A percentile compares a stretch with the other conserved stretches of the same genome.
phyloP scores from a whole-genome alignment of 176 grass and related monocot genomes.

The Ampelocalamus luodianensis region DNA sequence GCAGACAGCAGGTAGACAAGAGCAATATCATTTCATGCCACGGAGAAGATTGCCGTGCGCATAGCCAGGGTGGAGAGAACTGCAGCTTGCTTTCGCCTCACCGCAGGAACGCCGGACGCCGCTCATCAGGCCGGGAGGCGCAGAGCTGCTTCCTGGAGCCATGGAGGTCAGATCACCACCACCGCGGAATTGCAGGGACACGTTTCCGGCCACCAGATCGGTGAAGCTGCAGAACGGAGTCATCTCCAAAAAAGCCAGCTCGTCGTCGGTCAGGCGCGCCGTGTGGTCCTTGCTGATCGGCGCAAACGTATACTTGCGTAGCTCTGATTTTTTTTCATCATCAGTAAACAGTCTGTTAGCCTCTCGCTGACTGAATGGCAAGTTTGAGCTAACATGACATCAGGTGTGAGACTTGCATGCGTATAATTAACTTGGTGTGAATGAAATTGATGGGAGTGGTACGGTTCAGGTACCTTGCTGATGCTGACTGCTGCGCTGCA shows the following conservation, averaged over 20 bases:
- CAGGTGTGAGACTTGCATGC: too few species aligned
- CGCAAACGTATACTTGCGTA: neutral
- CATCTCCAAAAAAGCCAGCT: slow-evolving; percentile 52
- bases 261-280: slow-evolving; percentile 43
- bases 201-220: slow-evolving; percentile 32
- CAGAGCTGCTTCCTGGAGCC: neutral
- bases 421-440: neutral
- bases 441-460: neutral
- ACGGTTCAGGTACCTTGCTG: neutral
- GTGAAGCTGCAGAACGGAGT: slow-evolving; percentile 38
- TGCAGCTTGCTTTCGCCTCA: neutral
- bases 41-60: neutral
- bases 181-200: neutral
- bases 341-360: neutral
- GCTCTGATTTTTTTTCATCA: neutral
- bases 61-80: neutral
- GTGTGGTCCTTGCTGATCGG: neutral
- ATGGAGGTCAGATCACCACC: neutral
- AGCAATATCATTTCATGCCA: slow-evolving; percentile 16
- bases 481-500: neutral
- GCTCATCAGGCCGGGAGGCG: neutral
- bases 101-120: slow-evolving; percentile 1
- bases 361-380: too few species aligned
- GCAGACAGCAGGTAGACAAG: neutral
- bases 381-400: too few species aligned